Percentiles rank a stretch among this genome's conserved stretches.
These are phyloP conservation scores for Penicillium arizonense DNA, from an alignment of 495 filamentous ascomycete genomes.

Conservation along the genomic window DNA sequence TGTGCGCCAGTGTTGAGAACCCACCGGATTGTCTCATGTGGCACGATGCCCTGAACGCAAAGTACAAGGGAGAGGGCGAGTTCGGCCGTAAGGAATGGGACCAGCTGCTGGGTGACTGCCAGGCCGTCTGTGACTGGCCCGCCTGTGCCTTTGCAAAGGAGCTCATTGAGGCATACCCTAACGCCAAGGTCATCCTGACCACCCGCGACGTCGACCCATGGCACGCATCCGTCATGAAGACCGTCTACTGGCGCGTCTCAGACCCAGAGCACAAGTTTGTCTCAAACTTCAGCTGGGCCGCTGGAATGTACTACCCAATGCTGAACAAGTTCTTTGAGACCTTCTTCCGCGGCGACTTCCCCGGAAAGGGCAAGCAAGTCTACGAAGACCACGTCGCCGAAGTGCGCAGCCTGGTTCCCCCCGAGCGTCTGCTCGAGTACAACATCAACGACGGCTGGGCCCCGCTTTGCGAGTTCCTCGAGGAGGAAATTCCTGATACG, in stretches of 20 bases:
- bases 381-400: constrained; percentile 46
- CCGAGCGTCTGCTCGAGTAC: constrained; percentile 59
- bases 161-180: constrained; percentile 66
- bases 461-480: constrained; percentile 66
- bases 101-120: constrained; percentile 62
- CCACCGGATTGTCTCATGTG: constrained; percentile 59
- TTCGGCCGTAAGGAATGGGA: constrained; percentile 67
- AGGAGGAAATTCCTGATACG: constrained; percentile 53
- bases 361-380: constrained; percentile 50
- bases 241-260: constrained; percentile 52
- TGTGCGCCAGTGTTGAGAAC: constrained; percentile 61
- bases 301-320: constrained; percentile 60
- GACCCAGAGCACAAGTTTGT: constrained; percentile 54
- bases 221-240: constrained; percentile 55
- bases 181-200: constrained; percentile 66
- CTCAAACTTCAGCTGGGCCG: constrained; percentile 54
- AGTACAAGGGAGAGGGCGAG: constrained; percentile 59
- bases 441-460: constrained; percentile 65
- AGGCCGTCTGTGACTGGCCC: constrained; percentile 67
- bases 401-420: constrained; percentile 44
- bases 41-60: constrained; percentile 64
- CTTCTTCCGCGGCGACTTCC: constrained; percentile 54
- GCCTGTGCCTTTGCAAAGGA: constrained; percentile 65
- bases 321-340: constrained; percentile 57
- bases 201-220: constrained; percentile 60